phyloP scores from a whole-genome alignment of 192 early-diverging fungal genomes.

The Backusella parvicylindrica region DNA sequence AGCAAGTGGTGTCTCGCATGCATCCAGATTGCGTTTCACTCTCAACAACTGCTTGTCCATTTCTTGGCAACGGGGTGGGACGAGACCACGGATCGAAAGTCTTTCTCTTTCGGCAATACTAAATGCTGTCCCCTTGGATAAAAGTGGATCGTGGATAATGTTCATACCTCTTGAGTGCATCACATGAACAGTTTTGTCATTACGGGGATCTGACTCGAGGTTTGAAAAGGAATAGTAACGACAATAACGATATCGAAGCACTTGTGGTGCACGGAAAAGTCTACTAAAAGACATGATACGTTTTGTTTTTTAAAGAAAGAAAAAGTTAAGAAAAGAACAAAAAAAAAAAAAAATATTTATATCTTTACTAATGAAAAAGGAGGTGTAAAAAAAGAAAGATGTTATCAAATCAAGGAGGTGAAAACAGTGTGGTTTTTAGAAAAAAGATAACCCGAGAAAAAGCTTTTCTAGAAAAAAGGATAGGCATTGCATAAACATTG shows the following conservation, averaged over 20 bases:
- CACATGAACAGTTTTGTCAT: slow-evolving; percentile 32
- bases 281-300: not conserved
- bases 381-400: not conserved
- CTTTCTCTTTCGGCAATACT: slow-evolving; percentile 47
- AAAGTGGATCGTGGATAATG: slow-evolving; percentile 48
- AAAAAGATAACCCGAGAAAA: not conserved
- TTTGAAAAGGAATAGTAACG: not conserved
- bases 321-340: too few species aligned
- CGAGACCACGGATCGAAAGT: slow-evolving; percentile 49
- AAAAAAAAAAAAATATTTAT: too few species aligned
- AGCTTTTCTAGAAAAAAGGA: not conserved
- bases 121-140: slow-evolving; percentile 52
- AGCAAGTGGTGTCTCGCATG: slow-evolving; percentile 58
- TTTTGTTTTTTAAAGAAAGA: too few species aligned
- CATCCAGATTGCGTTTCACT: slow-evolving; percentile 46
- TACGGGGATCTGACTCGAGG: slow-evolving; percentile 18
- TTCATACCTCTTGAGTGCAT: slow-evolving; percentile 40
- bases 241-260: not conserved
- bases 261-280: not conserved
- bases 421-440: not conserved
- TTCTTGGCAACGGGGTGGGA: slow-evolving; percentile 50
- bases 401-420: not conserved
- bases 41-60: slow-evolving; percentile 51
- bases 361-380: not conserved
- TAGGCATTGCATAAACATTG: not conserved